Percentiles rank a stretch among this genome's conserved stretches.
Evolutionary conservation across 1,284 basidiomycete species (phyloP).

Genomic region (Pseudozyma thailandica): DNA sequence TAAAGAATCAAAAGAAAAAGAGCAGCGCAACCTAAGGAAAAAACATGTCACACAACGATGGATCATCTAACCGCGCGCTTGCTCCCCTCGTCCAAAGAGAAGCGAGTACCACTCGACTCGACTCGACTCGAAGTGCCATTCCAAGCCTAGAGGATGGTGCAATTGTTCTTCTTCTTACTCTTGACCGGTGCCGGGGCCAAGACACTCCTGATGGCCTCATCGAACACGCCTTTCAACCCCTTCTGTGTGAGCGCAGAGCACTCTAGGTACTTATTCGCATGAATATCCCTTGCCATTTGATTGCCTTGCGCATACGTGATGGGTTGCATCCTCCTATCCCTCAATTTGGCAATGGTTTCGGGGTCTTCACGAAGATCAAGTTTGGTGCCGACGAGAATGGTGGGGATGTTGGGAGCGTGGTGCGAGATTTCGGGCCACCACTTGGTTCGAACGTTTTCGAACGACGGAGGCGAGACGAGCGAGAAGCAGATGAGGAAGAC

Average conservation of each 20-base stretch:
- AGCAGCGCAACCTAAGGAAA: too few species aligned
- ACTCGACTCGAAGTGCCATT: too few species aligned
- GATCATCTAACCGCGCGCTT: too few species aligned
- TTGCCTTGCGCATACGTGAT: conserved; percentile 91
- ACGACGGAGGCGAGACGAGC: conserved; percentile 93
- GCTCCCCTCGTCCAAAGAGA: too few species aligned
- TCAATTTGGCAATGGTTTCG: conserved; percentile 86
- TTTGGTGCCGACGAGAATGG: conserved; percentile 97
- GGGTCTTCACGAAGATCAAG: conserved; percentile 96
- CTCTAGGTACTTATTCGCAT: conserved; percentile 89
- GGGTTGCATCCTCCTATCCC: conserved; percentile 93
- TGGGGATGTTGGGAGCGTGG: conserved; percentile 90
- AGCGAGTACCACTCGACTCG: too few species aligned
- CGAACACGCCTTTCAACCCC: conserved; percentile 70
- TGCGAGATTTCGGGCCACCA: conserved; percentile 73
- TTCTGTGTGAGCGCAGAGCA: conserved; percentile 98
- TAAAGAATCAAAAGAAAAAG: too few species aligned
- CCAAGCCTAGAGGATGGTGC: conserved; percentile 55
- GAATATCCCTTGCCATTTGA: conserved; percentile 90
- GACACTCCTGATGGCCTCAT: conserved; percentile 66
- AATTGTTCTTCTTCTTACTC: conserved; percentile 66
- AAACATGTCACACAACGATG: too few species aligned
- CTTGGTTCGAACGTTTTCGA: conserved; percentile 98
- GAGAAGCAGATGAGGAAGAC: conserved; percentile 99
- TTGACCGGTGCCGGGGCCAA: conserved; percentile 63